Base-by-base conservation (phyloP, 352 stramenopile genomes). In the Phytophthora uliginosa region DNA sequence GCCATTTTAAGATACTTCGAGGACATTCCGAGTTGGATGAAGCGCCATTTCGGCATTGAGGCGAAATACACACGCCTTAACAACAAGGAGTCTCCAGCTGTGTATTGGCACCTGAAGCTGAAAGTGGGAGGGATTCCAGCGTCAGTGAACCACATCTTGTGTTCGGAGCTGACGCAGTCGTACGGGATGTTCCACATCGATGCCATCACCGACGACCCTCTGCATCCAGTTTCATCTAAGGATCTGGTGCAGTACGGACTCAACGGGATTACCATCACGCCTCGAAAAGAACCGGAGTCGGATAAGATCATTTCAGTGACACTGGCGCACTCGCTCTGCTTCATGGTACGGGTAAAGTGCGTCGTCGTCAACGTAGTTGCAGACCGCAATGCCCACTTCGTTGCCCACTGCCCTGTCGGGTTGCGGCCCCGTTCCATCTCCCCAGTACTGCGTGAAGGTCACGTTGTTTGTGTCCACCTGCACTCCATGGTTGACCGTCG, bases 311-410 rank as follows among this genome's bases (percentile, higher is more conserved):
- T 58, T 47, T 66, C 50, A 1, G 45, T 76, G 24, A 66, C 63
- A 24, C 58, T 76, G 63, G 4, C 80, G 82, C n/a, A 88, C 74
- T 5, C 81, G 76, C 13, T 73, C 66, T 1, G 26, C 50, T 8
- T 66, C 26, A 28, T 69, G 68, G 51, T 90, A 90, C 63, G 83
- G 81, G 61, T 84, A 86, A 6, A 87, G 56, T 0, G 75, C 74
- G 57, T 90, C 83, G 5, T 83, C 73, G 5, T 87, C 79, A 36
- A 90, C 78, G 42, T 67, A 85, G 34, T 88, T 81, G 60, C 72
- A 81, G 59, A 75, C 73, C 7, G 73, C 55, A n/a, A 80, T 47
- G n/a, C 76, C 71, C 22, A 81, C 63, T 50, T 84, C 70, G 4
- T 70, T 69, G 38, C 68, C 53, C 18, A 69, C 52, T 12, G 69